Percentiles rank a stretch among this genome's conserved stretches.
Conservation (phyloP, 2,329 filamentous ascomycete genomes). For the Verticillium longisporum region DNA sequence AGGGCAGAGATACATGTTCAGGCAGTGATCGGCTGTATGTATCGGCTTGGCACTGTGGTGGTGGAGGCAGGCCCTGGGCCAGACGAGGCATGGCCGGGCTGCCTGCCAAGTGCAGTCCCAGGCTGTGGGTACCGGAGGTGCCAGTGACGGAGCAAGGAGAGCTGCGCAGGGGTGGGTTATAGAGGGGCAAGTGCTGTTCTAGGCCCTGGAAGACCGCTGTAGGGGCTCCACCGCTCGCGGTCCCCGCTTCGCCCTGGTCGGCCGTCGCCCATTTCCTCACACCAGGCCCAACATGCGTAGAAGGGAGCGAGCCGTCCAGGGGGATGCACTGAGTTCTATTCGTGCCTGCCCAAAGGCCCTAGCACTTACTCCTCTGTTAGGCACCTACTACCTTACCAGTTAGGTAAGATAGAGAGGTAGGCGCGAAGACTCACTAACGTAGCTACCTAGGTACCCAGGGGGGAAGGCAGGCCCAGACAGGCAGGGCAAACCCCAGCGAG, state of each 20-base stretch:
- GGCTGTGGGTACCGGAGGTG: background rate
- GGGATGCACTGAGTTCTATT: too few species aligned
- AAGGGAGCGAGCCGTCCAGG: too few species aligned
- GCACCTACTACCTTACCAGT: too few species aligned
- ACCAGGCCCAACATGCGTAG: background rate
- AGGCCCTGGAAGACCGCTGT: slow-evolving; percentile 1
- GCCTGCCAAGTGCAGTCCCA: background rate
- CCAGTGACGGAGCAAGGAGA: background rate
- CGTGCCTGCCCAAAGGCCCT: too few species aligned
- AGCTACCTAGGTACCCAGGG: too few species aligned
- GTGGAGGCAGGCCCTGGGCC: background rate
- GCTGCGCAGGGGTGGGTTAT: background rate
- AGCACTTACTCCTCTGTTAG: too few species aligned
- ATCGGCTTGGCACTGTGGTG: background rate
- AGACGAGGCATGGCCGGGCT: background rate
- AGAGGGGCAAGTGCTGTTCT: background rate
- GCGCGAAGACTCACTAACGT: too few species aligned
- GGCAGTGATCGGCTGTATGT: background rate
- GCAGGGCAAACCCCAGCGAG: too few species aligned
- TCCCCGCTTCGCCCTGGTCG: background rate
- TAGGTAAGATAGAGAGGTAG: too few species aligned
- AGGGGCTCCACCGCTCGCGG: background rate
- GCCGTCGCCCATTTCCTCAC: background rate
- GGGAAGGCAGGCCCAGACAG: too few species aligned
- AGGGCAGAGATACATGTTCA: background rate